A percentile compares a stretch with the other conserved stretches of the same genome.
These are phyloP conservation scores for Pichia sp. DNA, from an alignment of 1,139 yeast genomes.

Conservation along the genomic window DNA sequence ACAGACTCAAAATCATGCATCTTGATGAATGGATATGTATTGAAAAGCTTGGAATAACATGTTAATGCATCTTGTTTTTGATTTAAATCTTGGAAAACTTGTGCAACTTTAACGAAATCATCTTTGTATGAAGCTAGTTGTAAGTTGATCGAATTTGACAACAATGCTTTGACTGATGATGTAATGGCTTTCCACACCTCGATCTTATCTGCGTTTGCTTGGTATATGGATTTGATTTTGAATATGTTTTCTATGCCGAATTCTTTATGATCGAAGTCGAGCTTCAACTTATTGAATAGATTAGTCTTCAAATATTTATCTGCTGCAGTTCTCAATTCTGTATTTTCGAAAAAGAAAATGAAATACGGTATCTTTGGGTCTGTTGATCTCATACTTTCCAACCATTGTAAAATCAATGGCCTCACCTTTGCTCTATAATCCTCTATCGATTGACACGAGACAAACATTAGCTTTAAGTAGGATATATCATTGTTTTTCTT, in stretches of 20 bases:
- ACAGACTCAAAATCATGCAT: constrained; percentile 10
- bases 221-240: constrained; percentile 40
- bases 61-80: constrained; percentile 27
- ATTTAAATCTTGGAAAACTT: constrained; percentile 25
- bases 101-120: constrained; percentile 21
- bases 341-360: constrained; percentile 52
- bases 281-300: constrained; percentile 59
- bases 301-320: constrained; percentile 52
- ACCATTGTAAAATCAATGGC: constrained; percentile 83
- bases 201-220: constrained; percentile 38
- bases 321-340: constrained; percentile 29
- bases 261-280: constrained; percentile 53
- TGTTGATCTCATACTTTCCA: constrained; percentile 45
- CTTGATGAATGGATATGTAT: constrained; percentile 8
- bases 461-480: constrained; percentile 65
- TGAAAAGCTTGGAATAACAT: constrained; percentile 23
- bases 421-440: constrained; percentile 77
- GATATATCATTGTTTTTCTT: constrained; percentile 32
- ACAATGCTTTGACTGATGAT: constrained; percentile 47
- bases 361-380: constrained; percentile 63
- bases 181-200: constrained; percentile 53
- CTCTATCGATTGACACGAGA: constrained; percentile 66
- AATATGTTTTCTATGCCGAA: constrained; percentile 43
- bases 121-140: constrained; percentile 36
- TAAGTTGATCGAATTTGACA: constrained; percentile 55